phyloP scores from a whole-genome alignment of 2,329 filamentous ascomycete species.

The Xylaria sp. region DNA sequence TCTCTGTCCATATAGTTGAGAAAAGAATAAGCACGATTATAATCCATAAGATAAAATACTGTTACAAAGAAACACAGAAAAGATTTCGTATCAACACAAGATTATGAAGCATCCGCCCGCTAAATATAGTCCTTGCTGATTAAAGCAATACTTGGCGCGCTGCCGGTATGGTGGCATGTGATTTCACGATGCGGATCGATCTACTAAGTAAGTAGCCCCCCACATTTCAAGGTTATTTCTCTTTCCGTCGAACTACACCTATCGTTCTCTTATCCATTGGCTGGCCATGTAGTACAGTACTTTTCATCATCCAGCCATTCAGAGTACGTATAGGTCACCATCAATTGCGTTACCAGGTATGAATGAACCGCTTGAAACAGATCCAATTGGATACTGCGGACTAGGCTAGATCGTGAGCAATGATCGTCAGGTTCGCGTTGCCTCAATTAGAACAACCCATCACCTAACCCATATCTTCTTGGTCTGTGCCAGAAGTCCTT shows the following conservation, averaged over 20 bases:
- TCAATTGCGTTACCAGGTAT: slow-evolving; percentile 4
- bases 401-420: slow-evolving; percentile 17
- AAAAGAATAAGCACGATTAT: not conserved
- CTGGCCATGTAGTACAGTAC: slow-evolving; percentile 23
- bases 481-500: not conserved
- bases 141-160: slow-evolving; percentile 2
- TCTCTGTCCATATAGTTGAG: not conserved
- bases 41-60: not conserved
- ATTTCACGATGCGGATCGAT: slow-evolving; percentile 16
- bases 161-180: slow-evolving; percentile 9
- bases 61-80: not conserved
- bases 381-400: slow-evolving; percentile 20
- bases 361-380: slow-evolving; percentile 6
- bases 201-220: slow-evolving; percentile 1
- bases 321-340: slow-evolving; percentile 12
- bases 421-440: slow-evolving; percentile 35
- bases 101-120: not conserved
- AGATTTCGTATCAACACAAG: not conserved
- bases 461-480: slow-evolving; percentile 35
- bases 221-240: slow-evolving; percentile 37
- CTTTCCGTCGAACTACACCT: slow-evolving; percentile 34
- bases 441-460: slow-evolving; percentile 15
- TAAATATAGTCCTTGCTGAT: not conserved
- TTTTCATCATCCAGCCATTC: slow-evolving; percentile 27
- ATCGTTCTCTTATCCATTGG: slow-evolving; percentile 39